Conservation (phyloP, 345 rosid species). For the Lagerstroemia speciosa region DNA sequence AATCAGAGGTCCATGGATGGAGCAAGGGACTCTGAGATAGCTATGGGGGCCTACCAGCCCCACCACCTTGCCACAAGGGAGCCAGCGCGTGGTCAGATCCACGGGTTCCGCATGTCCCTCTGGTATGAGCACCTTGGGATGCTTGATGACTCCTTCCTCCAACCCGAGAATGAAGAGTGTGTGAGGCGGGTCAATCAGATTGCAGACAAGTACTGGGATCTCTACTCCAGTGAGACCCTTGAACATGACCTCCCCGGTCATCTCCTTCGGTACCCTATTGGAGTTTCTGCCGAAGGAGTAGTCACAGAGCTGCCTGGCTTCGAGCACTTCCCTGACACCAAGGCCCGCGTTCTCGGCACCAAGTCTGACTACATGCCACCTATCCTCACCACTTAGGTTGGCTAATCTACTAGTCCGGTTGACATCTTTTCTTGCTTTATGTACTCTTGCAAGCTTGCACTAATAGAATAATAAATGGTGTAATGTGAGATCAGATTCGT, state of each 20-base stretch:
- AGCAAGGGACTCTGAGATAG: slow-evolving; percentile 96
- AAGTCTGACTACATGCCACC: slow-evolving; percentile 94
- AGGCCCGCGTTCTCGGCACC: slow-evolving; percentile 74
- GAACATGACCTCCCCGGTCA: slow-evolving; percentile 87
- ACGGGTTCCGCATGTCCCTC: slow-evolving; percentile 88
- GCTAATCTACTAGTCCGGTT: no score
- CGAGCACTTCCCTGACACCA: slow-evolving; percentile 82
- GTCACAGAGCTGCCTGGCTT: slow-evolving; percentile 63
- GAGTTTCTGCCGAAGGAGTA: slow-evolving; percentile 48
- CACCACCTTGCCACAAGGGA: slow-evolving; percentile 59
- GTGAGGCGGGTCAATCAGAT: slow-evolving; percentile 60
- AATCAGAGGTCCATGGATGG: slow-evolving; percentile 99
- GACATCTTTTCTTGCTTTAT: no score
- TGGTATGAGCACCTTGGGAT: slow-evolving; percentile 98
- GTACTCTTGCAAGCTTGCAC: not conserved
- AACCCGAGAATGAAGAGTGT: slow-evolving; percentile 63
- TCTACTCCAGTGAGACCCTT: slow-evolving; percentile 64
- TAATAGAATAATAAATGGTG: not conserved
- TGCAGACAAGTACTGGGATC: slow-evolving; percentile 89
- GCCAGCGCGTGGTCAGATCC: slow-evolving; percentile 89
- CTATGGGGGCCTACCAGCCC: slow-evolving; percentile 97
- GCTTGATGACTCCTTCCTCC: slow-evolving; percentile 71
- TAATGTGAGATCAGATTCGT: not conserved
- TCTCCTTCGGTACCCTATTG: slow-evolving; percentile 79
- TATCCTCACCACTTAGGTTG: slow-evolving; percentile 65